A percentile compares a stretch with the other conserved stretches of the same genome.
Conservation (phyloP, 2,329 filamentous ascomycete species). For the Diaporthe sp. region DNA sequence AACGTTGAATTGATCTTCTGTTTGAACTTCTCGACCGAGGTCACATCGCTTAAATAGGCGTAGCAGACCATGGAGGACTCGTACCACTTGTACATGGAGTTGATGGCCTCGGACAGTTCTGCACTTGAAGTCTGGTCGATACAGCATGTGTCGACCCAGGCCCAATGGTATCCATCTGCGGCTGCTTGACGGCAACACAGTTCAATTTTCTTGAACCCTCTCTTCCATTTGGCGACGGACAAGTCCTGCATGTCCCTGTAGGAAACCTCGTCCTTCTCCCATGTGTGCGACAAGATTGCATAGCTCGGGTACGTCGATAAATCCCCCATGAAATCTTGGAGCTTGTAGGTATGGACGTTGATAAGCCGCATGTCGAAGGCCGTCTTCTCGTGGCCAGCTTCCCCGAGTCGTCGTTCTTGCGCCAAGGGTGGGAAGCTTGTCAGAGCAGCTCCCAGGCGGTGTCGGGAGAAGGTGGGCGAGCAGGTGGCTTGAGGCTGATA, state of each 20-base stretch:
- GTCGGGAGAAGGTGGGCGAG: neutral
- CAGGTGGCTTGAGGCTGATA: neutral
- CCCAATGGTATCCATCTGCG: neutral
- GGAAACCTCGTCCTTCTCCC: neutral
- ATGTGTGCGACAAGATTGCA: constrained; percentile 20
- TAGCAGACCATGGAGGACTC: constrained; percentile 1
- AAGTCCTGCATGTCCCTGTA: neutral
- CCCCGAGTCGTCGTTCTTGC: neutral
- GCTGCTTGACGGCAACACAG: neutral
- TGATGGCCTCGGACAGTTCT: neutral
- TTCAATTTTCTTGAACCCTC: constrained; percentile 20
- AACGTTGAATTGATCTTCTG: constrained; percentile 19
- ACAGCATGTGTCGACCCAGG: constrained; percentile 33
- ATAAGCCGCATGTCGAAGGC: constrained; percentile 14
- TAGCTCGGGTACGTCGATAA: neutral
- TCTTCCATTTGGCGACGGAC: neutral
- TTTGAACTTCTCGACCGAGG: constrained; percentile 25
- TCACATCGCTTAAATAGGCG: constrained; percentile 28
- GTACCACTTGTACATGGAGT: constrained; percentile 27
- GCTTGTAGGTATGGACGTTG: neutral
- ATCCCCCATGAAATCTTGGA: neutral
- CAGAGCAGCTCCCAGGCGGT: neutral
- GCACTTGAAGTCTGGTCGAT: constrained; percentile 18
- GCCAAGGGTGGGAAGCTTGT: too few species aligned
- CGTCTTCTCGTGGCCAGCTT: neutral